phyloP scores from a whole-genome alignment of 305 asterid genomes.

The Solanum hybrid region DNA sequence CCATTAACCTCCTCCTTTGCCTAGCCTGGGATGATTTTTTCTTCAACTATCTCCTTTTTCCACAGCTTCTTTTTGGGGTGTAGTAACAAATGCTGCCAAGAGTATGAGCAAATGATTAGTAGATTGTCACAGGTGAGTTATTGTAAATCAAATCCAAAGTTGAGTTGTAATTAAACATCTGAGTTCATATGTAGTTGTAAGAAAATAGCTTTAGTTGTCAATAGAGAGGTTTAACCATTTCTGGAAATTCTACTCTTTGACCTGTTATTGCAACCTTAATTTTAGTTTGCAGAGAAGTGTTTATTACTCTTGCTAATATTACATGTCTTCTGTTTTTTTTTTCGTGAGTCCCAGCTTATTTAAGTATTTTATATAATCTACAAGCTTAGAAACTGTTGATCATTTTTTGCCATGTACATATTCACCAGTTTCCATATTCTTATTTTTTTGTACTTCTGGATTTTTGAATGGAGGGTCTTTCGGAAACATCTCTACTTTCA shows the following conservation, averaged over 20 bases:
- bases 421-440: not conserved
- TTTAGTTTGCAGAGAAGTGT: not conserved
- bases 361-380: not conserved
- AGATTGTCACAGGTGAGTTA: not conserved
- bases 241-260: not conserved
- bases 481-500: not conserved
- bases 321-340: too few relatives aligned
- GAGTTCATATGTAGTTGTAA: not conserved
- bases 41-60: not conserved
- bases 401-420: not conserved
- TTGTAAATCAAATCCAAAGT: constrained; percentile 2
- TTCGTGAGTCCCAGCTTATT: not conserved
- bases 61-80: not conserved
- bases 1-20: constrained; percentile 40
- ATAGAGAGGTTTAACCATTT: not conserved
- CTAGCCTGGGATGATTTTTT: constrained; percentile 12
- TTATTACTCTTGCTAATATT: not conserved
- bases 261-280: not conserved
- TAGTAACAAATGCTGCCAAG: not conserved
- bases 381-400: not conserved
- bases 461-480: too few relatives aligned
- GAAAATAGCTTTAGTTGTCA: not conserved
- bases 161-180: not conserved
- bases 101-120: not conserved
- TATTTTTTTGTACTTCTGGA: not conserved